A percentile compares a stretch with the other conserved stretches of the same genome.
phyloP scores from a whole-genome alignment of 805 yeast species.

The Yarrowia hollandica region DNA sequence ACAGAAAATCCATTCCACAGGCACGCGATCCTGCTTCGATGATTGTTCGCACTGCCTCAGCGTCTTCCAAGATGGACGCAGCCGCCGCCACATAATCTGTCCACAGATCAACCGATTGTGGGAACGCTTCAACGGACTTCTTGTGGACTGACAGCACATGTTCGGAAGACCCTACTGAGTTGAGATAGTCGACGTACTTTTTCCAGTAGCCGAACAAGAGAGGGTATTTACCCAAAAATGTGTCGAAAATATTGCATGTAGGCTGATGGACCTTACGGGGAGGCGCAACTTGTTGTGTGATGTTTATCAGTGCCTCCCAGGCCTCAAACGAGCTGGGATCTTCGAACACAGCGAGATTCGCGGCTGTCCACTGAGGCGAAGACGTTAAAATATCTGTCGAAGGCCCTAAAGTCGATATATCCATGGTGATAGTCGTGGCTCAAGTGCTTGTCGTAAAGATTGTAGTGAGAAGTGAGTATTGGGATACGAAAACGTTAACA shows the following conservation, averaged over 20 bases:
- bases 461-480: neutral
- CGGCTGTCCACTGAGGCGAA: slow-evolving; percentile 18
- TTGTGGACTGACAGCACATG: slow-evolving; percentile 32
- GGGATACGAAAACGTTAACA: neutral
- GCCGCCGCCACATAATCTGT: slow-evolving; percentile 34
- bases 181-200: slow-evolving; percentile 41
- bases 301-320: slow-evolving; percentile 6
- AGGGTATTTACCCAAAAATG: slow-evolving; percentile 42
- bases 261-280: slow-evolving; percentile 2
- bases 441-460: neutral
- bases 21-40: slow-evolving; percentile 52
- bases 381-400: slow-evolving; percentile 5
- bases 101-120: slow-evolving; percentile 42
- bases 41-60: slow-evolving; percentile 32
- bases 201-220: slow-evolving; percentile 48
- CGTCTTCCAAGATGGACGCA: slow-evolving; percentile 17
- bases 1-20: slow-evolving; percentile 70
- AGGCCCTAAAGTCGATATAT: slow-evolving; percentile 5
- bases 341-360: slow-evolving; percentile 14
- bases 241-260: slow-evolving; percentile 30
- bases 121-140: slow-evolving; percentile 41
- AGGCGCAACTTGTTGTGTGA: neutral
- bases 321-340: slow-evolving; percentile 21
- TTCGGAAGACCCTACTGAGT: slow-evolving; percentile 33
- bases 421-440: neutral